A percentile compares a stretch with the other conserved stretches of the same genome.
Conservation (phyloP, 495 filamentous ascomycete genomes). For the Cercophora newfieldiana region DNA sequence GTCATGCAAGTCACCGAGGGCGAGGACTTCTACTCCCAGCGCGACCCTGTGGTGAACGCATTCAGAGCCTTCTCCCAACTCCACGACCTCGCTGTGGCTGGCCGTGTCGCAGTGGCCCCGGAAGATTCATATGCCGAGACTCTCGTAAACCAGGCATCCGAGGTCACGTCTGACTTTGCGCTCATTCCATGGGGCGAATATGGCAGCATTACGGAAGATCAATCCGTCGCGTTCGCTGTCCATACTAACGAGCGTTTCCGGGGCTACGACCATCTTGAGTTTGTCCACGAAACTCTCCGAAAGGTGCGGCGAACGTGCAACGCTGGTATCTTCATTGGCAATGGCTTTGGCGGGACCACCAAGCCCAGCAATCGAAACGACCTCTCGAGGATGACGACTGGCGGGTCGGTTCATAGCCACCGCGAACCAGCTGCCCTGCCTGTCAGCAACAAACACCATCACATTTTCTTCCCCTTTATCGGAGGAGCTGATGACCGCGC, state of each 20-base stretch:
- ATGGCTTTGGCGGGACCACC: constrained; percentile 60
- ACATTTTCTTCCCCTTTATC: constrained; percentile 85
- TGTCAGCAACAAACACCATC: constrained; percentile 68
- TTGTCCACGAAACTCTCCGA: constrained; percentile 64
- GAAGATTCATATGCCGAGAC: constrained; percentile 72
- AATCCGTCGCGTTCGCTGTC: constrained; percentile 42
- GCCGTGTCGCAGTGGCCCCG: constrained; percentile 73
- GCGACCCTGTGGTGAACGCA: constrained; percentile 88
- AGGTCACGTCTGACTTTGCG: constrained; percentile 67
- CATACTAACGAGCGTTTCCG: constrained; percentile 50
- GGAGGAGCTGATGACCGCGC: constrained; percentile 83
- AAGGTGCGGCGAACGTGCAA: constrained; percentile 55
- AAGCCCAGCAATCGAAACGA: constrained; percentile 35
- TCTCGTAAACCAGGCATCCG: constrained; percentile 5
- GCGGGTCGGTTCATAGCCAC: constrained; percentile 58
- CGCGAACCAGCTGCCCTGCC: constrained; percentile 48
- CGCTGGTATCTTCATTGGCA: constrained; percentile 81
- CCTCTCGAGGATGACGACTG: constrained; percentile 53
- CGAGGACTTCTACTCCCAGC: constrained; percentile 66
- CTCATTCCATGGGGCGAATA: constrained; percentile 90
- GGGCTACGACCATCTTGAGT: constrained; percentile 58
- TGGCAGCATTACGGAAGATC: constrained; percentile 67
- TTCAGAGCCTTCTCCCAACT: constrained; percentile 87
- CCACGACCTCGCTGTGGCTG: constrained; percentile 80
- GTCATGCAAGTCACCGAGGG: constrained; percentile 91